phyloP scores from a whole-genome alignment of 306 rosid species.

The Glycyrrhiza uralensis region DNA sequence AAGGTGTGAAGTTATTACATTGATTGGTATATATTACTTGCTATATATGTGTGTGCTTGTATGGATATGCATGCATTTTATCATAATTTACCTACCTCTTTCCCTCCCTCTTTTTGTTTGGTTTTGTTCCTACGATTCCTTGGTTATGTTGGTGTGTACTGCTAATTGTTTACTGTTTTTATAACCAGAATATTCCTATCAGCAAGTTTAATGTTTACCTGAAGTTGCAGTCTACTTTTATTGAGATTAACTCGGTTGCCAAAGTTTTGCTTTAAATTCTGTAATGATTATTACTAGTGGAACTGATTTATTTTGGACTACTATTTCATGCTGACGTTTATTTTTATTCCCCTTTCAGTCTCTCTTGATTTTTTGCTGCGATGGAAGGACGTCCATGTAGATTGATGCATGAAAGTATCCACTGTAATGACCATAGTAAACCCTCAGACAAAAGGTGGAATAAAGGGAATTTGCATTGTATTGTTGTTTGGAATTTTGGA shows the following conservation, averaged over 20 bases:
- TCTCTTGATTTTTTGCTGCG: conserved; percentile 1
- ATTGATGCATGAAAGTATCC: not conserved
- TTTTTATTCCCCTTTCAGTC: not conserved
- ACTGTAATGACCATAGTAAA: not conserved
- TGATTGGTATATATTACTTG: too few species aligned
- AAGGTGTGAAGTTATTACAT: not conserved
- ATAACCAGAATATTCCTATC: not conserved
- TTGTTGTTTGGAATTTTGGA: not conserved
- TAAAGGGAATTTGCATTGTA: not conserved
- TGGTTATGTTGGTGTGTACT: not conserved
- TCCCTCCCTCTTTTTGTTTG: not conserved
- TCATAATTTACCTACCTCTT: too few species aligned
- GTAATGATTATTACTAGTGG: not conserved
- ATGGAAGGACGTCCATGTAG: not conserved
- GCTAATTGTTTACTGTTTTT: not conserved
- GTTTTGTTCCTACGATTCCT: not conserved
- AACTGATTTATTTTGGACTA: not conserved
- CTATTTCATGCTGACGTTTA: not conserved
- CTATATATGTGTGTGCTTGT: too few species aligned
- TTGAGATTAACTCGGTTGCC: too few species aligned
- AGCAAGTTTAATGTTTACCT: too few species aligned
- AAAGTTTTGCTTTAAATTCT: too few species aligned
- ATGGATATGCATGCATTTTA: too few species aligned
- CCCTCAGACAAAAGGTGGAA: not conserved
- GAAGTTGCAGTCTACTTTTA: too few species aligned